phyloP scores from a whole-genome alignment of 352 stramenopile genomes.

The Detonula confervacea region DNA sequence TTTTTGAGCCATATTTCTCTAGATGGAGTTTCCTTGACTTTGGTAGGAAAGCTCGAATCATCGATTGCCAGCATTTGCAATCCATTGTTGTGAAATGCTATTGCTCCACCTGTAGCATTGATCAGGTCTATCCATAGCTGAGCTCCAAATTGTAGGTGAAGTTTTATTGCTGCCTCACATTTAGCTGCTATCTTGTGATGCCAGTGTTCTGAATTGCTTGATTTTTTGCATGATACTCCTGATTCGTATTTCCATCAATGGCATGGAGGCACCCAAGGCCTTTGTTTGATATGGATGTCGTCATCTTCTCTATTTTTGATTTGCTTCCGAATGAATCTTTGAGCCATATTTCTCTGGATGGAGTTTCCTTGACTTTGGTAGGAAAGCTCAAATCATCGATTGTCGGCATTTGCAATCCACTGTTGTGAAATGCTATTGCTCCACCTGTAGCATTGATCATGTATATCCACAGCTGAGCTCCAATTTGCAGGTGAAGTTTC shows the following conservation, averaged over 20 bases:
- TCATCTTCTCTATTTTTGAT: conserved; percentile 5
- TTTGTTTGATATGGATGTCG: neutral
- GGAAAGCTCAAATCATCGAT: neutral
- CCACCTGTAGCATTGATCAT: neutral
- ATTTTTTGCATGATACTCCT: neutral
- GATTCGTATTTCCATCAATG: neutral
- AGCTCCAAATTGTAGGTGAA: neutral
- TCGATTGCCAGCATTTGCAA: neutral
- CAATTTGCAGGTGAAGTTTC: neutral
- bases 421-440: conserved; percentile 12
- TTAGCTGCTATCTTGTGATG: neutral
- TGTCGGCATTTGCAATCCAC: neutral
- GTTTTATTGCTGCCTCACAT: neutral
- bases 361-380: neutral
- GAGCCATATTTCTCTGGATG: neutral
- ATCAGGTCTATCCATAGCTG: neutral
- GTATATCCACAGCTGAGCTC: neutral
- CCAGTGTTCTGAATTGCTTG: neutral
- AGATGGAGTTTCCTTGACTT: neutral
- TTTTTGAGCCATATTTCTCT: neutral
- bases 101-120: conserved; percentile 1
- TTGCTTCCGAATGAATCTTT: neutral
- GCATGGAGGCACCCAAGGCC: conserved; percentile 1
- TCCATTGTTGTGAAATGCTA: neutral
- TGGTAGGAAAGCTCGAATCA: neutral